Conservation (phyloP, 176 grass and related monocot species). For the Tillandsia fasciculata region DNA sequence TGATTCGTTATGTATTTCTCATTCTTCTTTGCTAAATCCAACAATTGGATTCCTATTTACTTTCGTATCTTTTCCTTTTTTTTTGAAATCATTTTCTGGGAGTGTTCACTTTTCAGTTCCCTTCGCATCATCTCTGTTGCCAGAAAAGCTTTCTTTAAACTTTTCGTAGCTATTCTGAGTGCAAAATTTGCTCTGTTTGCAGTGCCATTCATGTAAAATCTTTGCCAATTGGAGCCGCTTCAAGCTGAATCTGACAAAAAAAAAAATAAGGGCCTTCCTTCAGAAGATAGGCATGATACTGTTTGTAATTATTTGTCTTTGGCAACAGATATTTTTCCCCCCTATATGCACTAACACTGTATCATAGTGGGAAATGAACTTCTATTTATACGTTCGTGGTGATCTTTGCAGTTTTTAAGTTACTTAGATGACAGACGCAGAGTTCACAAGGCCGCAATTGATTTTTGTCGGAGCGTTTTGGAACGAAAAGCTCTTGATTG, state of each 20-base stretch:
- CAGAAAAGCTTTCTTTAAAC: no score
- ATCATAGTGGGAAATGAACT: neutral
- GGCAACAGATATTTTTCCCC: neutral
- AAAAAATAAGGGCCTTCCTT: no score
- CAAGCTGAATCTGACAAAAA: no score
- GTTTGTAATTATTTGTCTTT: neutral
- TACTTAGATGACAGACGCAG: constrained; percentile 71
- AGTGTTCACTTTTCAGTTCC: no score
- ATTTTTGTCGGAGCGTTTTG: constrained; percentile 48
- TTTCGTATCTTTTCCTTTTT: neutral
- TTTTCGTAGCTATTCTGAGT: no score
- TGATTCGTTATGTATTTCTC: no score
- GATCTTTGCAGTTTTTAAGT: constrained; percentile 40
- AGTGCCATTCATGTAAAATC: no score
- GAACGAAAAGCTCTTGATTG: constrained; percentile 41
- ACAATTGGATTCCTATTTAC: neutral
- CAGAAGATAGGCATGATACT: no score
- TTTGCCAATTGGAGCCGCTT: no score
- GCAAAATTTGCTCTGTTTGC: no score
- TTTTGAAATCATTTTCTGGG: neutral
- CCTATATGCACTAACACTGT: neutral
- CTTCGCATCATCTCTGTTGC: no score
- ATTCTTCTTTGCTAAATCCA: no score
- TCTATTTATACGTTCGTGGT: neutral
- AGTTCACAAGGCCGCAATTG: constrained; percentile 72